Percentiles rank a stretch among this genome's conserved stretches.
phyloP scores from a whole-genome alignment of 2,329 filamentous ascomycete genomes.

The Trichoderma sp. region DNA sequence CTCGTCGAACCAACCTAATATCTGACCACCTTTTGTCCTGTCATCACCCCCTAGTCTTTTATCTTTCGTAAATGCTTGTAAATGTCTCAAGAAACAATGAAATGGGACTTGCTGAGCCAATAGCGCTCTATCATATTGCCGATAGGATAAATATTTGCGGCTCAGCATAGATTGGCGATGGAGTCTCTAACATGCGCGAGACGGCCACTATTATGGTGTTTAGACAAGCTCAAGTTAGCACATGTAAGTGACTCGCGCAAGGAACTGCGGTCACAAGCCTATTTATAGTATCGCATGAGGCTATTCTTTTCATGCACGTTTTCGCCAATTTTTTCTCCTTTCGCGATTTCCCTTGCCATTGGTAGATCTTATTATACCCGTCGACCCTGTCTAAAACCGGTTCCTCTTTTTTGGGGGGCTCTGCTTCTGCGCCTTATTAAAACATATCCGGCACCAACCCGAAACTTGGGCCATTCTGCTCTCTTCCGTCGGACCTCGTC shows the following conservation, averaged over 20 bases:
- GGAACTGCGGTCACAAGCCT: neutral
- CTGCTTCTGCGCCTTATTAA: neutral
- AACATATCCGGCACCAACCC: neutral
- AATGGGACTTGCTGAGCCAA: neutral
- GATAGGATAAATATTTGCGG: neutral
- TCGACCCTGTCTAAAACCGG: neutral
- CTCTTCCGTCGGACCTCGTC: neutral
- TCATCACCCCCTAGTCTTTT: neutral
- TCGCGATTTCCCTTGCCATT: neutral
- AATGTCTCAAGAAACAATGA: neutral
- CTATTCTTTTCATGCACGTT: neutral
- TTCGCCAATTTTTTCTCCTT: neutral
- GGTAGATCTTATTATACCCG: neutral
- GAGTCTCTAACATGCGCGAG: neutral
- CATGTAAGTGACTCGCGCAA: neutral
- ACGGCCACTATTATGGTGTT: neutral
- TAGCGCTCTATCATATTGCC: neutral
- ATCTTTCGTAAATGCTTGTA: neutral
- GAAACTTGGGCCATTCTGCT: neutral
- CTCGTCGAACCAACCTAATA: neutral
- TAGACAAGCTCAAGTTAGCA: neutral
- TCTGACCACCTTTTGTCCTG: neutral
- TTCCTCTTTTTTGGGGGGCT: neutral
- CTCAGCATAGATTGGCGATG: neutral
- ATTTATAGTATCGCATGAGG: neutral